These are phyloP conservation scores for Trichoderma pleuroti DNA, from an alignment of 2,329 filamentous ascomycete species.

Conservation along the genomic window DNA sequence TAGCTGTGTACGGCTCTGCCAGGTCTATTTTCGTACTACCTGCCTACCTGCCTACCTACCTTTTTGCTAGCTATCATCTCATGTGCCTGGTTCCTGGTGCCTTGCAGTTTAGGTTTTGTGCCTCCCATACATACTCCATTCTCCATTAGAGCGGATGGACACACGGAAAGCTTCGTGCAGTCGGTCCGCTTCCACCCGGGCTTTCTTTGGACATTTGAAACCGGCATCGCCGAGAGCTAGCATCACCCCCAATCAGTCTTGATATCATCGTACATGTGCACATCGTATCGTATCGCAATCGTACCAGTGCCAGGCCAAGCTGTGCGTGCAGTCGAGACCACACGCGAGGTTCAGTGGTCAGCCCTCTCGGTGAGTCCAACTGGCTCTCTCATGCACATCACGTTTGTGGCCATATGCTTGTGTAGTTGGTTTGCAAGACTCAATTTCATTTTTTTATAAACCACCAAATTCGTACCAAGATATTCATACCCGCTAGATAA, in stretches of 20 bases:
- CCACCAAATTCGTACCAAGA: not conserved
- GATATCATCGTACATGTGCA: not conserved
- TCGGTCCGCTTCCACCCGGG: not conserved
- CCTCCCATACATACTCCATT: not conserved
- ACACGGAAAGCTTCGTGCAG: not conserved
- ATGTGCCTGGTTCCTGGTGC: conserved; percentile 11
- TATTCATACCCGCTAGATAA: conserved; percentile 10
- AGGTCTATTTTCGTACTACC: not conserved
- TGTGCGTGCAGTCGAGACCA: not conserved
- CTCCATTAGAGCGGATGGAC: not conserved
- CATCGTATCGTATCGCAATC: not conserved
- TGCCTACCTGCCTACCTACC: not conserved
- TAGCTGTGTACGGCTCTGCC: not conserved
- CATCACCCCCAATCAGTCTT: not conserved
- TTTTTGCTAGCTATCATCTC: not conserved
- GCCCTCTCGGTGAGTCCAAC: not conserved
- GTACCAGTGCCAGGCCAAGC: not conserved
- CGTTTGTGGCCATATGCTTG: not conserved
- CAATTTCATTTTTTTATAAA: not conserved
- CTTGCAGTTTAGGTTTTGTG: conserved; percentile 1
- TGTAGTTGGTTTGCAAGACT: not conserved
- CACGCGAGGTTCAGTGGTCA: not conserved
- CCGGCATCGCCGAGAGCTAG: conserved; percentile 11
- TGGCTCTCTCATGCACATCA: not conserved
- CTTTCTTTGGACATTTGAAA: not conserved